Conservation (phyloP, 192 early-diverging fungal genomes). For the Coemansia sp. region DNA sequence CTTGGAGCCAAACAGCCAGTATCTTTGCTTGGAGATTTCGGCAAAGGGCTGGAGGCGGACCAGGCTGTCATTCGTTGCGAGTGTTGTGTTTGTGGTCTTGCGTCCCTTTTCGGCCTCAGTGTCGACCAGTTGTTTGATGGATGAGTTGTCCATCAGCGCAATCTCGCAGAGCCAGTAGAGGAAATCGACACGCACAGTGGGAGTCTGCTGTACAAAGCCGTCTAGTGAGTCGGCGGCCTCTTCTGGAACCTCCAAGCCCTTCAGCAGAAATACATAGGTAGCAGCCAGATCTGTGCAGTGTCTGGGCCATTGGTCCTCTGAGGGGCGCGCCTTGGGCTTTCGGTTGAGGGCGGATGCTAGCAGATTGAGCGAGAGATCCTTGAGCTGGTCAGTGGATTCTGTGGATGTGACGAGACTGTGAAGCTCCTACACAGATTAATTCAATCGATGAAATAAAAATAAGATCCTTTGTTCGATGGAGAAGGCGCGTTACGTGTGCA, state of each 20-base stretch:
- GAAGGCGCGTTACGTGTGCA: slow-evolving; percentile 1
- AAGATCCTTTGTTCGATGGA: neutral
- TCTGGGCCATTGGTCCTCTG: slow-evolving; percentile 40
- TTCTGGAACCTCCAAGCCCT: slow-evolving; percentile 41
- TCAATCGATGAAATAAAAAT: neutral
- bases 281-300: slow-evolving; percentile 37
- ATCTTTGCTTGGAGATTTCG: slow-evolving; percentile 50
- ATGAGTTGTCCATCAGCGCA: slow-evolving; percentile 36
- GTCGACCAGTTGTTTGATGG: slow-evolving; percentile 37
- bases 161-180: slow-evolving; percentile 46
- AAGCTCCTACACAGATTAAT: slow-evolving; percentile 31
- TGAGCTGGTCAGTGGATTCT: slow-evolving; percentile 18
- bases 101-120: slow-evolving; percentile 25
- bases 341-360: slow-evolving; percentile 30
- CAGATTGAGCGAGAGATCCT: slow-evolving; percentile 27
- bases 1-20: slow-evolving; percentile 51
- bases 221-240: slow-evolving; percentile 44
- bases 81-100: slow-evolving; percentile 13
- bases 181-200: slow-evolving; percentile 42
- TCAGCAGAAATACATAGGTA: slow-evolving; percentile 27
- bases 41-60: slow-evolving; percentile 37
- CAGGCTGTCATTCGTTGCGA: slow-evolving; percentile 1
- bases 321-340: slow-evolving; percentile 11
- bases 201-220: slow-evolving; percentile 22
- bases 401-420: slow-evolving; percentile 20